These are phyloP conservation scores for Capsaspora owczarzaki DNA, from an alignment of 78 protist genomes.

Conservation along the genomic window DNA sequence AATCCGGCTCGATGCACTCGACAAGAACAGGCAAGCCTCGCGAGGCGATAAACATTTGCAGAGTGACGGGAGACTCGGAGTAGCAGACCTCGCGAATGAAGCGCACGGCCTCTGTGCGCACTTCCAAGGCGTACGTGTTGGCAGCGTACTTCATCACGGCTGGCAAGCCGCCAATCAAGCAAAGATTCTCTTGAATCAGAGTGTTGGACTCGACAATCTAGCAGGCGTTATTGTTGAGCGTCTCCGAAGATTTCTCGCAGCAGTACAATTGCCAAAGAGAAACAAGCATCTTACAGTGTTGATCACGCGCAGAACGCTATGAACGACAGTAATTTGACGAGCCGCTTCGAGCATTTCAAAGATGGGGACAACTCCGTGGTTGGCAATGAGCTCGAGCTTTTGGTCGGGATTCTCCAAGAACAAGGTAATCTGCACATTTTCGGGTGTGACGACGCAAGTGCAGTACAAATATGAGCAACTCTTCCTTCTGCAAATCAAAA, in stretches of 20 bases:
- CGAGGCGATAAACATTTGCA: slow-evolving; percentile 81
- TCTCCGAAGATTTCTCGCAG: no score
- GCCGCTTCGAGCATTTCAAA: slow-evolving; percentile 60
- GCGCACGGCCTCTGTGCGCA: slow-evolving; percentile 59
- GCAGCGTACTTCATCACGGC: slow-evolving; percentile 51
- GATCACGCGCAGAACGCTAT: no score
- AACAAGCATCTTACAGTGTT: no score
- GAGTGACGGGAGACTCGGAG: slow-evolving; percentile 40
- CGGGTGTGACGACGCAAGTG: no score
- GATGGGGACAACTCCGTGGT: slow-evolving; percentile 79
- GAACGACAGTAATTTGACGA: no score
- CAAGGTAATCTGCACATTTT: slow-evolving; percentile 38
- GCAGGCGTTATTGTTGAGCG: no score
- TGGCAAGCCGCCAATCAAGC: slow-evolving; percentile 78
- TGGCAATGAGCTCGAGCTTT: slow-evolving; percentile 41
- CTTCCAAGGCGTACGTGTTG: slow-evolving; percentile 14
- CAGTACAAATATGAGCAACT: slow-evolving; percentile 1
- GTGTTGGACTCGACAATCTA: slow-evolving; percentile 54
- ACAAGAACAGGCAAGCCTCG: slow-evolving; percentile 74
- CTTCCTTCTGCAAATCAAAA: background rate
- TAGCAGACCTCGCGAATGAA: slow-evolving; percentile 57
- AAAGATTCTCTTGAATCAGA: slow-evolving; percentile 63
- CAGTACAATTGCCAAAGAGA: no score
- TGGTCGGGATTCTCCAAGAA: slow-evolving; percentile 58
- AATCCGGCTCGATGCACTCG: slow-evolving; percentile 39